Evolutionary conservation across 371 early-diverging fungal genomes (phyloP), one percentile per base, ranked within the genome.

Genomic region (Fennellomyces sp.): DNA sequence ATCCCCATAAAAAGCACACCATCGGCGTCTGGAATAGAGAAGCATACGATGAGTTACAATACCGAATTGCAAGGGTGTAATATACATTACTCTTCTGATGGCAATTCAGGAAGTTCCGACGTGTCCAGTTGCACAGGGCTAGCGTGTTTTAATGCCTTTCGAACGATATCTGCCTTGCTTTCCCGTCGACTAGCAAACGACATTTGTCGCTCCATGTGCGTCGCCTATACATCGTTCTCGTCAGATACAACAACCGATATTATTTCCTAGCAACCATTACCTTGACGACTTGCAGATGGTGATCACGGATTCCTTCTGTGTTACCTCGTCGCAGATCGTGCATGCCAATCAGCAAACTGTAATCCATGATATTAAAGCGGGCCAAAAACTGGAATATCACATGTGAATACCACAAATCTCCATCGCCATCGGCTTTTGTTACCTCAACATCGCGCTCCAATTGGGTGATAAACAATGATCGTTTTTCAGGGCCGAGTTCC

Each of bases 281-380:
- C 42, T 38, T 45, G 30, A 54, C 61, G 38, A 47, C 87, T 28
- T 88, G 80, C 52, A 95, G 82, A 5, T 91, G 86, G 19, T 83
- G 82, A 72, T 95, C 95, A 56, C 95, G 87, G 36, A 95, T 86
- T 35, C 87, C 85, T 51, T 92, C 90, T 47, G 73, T 75, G 73
- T 98, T 97, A 42, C 95, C 97, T 29, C 88, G 85, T 15, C 68
- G 75, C 60, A 81, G 55, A 68, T 96, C 92, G 68, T 97, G 97
- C n/a, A 94, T 81, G 6, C 98, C 98, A 23, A 97, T 74, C 21
- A 98, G 76, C 52, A 98, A 75, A 60, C 94, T 94, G 77, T 98
- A 98, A 73, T 98, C 98, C 98, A 98, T 98, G 54, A 98, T 97
- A 45, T 93, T 88, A 53, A 92, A 74, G 11, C 68, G 65, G 19